Percentiles rank a stretch among this genome's conserved stretches.
Evolutionary conservation across 768 basidiomycete genomes (phyloP).

Genomic region (Lepiota brunneoincarnata): DNA sequence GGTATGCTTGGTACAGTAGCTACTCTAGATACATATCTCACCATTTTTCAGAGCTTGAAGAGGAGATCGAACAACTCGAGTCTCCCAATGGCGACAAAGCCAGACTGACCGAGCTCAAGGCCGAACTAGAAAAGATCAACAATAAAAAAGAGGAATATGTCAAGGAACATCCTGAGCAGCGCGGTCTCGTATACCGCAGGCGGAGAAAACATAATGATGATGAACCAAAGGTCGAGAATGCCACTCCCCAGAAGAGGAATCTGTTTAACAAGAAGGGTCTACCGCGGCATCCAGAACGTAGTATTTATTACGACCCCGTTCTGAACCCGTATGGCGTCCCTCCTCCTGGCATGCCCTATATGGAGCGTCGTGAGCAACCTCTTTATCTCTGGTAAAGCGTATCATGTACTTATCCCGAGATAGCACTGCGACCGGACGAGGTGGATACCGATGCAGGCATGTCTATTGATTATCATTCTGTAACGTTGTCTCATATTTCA

Average conservation of each 20-base stretch:
- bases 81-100: constrained; percentile 48
- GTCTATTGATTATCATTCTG: constrained; percentile 16
- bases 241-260: constrained; percentile 54
- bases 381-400: neutral
- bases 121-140: constrained; percentile 76
- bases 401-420: neutral
- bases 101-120: constrained; percentile 69
- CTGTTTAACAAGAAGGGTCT: constrained; percentile 82
- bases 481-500: neutral
- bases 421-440: constrained; percentile 64
- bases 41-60: constrained; percentile 63
- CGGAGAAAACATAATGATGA: constrained; percentile 41
- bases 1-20: constrained; percentile 39
- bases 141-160: constrained; percentile 92
- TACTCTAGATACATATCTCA: neutral
- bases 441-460: constrained; percentile 53
- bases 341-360: constrained; percentile 96
- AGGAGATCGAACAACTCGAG: constrained; percentile 72
- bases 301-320: constrained; percentile 88
- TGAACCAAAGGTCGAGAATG: constrained; percentile 30
- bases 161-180: constrained; percentile 89
- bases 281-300: constrained; percentile 87
- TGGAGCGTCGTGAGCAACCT: constrained; percentile 73
- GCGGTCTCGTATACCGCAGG: constrained; percentile 73
- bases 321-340: constrained; percentile 94